These are phyloP conservation scores for Digitaria exilis DNA, from an alignment of 202 grass and related monocot species.

Conservation along the genomic window DNA sequence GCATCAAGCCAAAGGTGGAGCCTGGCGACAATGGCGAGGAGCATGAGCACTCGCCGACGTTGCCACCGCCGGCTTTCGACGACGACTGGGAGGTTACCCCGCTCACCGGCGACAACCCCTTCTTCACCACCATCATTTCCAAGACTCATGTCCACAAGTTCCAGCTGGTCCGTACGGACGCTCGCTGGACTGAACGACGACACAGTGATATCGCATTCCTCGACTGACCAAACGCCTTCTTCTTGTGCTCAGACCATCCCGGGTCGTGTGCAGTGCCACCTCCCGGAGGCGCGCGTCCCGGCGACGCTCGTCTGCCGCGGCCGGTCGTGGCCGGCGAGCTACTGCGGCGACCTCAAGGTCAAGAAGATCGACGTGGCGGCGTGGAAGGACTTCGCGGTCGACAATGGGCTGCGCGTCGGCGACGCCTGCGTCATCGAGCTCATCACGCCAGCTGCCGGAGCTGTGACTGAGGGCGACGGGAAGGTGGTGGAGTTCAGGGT, in stretches of 20 bases:
- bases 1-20: slow-evolving; percentile 34
- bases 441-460: not conserved
- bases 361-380: slow-evolving; percentile 22
- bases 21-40: not conserved
- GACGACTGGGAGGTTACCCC: slow-evolving; percentile 35
- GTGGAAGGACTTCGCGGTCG: slow-evolving; percentile 48
- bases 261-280: slow-evolving; percentile 15
- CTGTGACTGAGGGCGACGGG: too few species aligned
- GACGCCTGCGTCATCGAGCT: slow-evolving; percentile 61
- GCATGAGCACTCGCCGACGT: not conserved
- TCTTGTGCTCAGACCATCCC: slow-evolving; percentile 30
- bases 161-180: slow-evolving; percentile 2
- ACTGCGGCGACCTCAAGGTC: slow-evolving; percentile 22
- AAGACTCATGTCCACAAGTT: slow-evolving; percentile 23
- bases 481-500: slow-evolving; percentile 34
- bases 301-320: slow-evolving; percentile 26
- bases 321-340: slow-evolving; percentile 43
- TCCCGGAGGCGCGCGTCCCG: slow-evolving; percentile 9
- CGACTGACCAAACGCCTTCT: not conserved
- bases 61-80: not conserved
- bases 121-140: slow-evolving; percentile 38
- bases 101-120: slow-evolving; percentile 30
- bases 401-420: slow-evolving; percentile 44
- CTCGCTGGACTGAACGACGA: not conserved
- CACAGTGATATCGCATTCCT: not conserved